Evolutionary conservation across 495 filamentous ascomycete genomes (phyloP).

Genomic region (Xylaria longipes): DNA sequence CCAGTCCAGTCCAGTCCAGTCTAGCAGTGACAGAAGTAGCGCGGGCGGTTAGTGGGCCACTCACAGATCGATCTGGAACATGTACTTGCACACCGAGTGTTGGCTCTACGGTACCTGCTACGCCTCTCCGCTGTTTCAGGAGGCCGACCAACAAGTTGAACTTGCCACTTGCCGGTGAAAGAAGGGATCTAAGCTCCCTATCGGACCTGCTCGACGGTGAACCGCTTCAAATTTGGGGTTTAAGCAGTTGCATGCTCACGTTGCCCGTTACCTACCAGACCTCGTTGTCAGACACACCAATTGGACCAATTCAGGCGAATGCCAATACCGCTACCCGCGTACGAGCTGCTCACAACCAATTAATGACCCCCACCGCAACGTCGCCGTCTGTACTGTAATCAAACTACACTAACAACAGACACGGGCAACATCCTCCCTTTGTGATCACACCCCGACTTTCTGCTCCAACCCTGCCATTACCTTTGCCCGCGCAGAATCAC

Average conservation of each 20-base stretch:
- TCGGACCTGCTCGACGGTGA: background rate
- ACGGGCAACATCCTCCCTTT: slow-evolving; percentile 26
- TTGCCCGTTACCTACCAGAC: background rate
- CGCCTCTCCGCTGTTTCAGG: slow-evolving; percentile 12
- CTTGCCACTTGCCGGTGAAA: no score
- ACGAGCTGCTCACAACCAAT: slow-evolving; percentile 21
- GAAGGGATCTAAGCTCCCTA: background rate
- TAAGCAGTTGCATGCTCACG: background rate
- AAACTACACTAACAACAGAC: slow-evolving; percentile 20
- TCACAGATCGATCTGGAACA: background rate
- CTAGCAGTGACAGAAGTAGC: slow-evolving; percentile 1
- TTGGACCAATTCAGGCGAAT: slow-evolving; percentile 9
- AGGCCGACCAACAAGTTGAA: background rate
- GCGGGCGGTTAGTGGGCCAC: slow-evolving; percentile 10
- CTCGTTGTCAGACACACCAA: background rate
- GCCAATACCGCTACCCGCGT: slow-evolving; percentile 17
- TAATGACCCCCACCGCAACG: slow-evolving; percentile 27
- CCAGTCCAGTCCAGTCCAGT: background rate
- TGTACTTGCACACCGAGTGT: slow-evolving; percentile 10
- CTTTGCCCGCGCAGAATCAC: slow-evolving; percentile 1
- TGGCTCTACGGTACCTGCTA: slow-evolving; percentile 1
- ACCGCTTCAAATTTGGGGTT: background rate
- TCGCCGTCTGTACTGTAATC: slow-evolving; percentile 28
- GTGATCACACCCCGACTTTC: slow-evolving; percentile 24
- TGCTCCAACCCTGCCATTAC: slow-evolving; percentile 18